Evolutionary conservation across 768 basidiomycete species (phyloP).

Genomic region (Tubosaeta brunneosetosa): DNA sequence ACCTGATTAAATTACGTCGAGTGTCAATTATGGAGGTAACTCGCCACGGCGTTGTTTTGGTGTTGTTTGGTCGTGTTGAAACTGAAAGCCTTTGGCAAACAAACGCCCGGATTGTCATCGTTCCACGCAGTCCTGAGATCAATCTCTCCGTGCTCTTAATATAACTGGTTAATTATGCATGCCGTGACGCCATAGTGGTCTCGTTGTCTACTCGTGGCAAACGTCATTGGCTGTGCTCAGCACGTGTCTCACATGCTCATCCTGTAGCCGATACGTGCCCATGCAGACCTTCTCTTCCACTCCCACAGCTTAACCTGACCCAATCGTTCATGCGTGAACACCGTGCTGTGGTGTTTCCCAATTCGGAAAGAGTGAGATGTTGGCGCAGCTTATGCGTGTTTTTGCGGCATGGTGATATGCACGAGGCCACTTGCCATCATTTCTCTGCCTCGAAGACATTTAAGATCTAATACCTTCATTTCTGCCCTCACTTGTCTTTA

Average conservation of each 20-base stretch:
- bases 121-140: too few relatives aligned
- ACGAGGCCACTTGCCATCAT: conserved; percentile 20
- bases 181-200: neutral
- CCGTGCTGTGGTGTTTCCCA: neutral
- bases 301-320: too few relatives aligned
- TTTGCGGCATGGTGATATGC: conserved; percentile 12
- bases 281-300: too few relatives aligned
- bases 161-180: too few relatives aligned
- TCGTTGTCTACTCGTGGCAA: neutral
- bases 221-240: neutral
- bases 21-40: conserved; percentile 1
- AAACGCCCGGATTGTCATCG: neutral
- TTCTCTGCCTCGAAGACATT: conserved; percentile 3
- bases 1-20: conserved; percentile 2
- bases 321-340: too few relatives aligned
- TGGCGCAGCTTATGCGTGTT: conserved; percentile 14
- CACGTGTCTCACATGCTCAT: neutral
- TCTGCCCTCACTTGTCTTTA: neutral
- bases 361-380: conserved; percentile 1
- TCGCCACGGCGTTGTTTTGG: conserved; percentile 14
- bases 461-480: conserved; percentile 6
- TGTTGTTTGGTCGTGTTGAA: conserved; percentile 24
- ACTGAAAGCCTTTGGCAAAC: conserved; percentile 19
- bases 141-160: too few relatives aligned
- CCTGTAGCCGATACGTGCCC: too few relatives aligned